phyloP scores from a whole-genome alignment of 345 rosid genomes.

The Citrus sinensis region DNA sequence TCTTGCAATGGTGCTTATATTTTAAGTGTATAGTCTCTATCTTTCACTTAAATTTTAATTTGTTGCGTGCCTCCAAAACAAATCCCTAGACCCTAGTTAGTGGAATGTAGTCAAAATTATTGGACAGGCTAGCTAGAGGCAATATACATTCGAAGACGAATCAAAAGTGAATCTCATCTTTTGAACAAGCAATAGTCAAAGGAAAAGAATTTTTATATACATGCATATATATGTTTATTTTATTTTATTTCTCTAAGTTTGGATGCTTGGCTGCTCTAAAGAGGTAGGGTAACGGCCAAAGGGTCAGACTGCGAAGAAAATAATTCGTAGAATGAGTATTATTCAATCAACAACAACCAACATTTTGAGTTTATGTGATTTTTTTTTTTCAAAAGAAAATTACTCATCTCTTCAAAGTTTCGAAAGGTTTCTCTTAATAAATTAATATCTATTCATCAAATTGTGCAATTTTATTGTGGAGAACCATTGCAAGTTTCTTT shows the following conservation, averaged over 20 bases:
- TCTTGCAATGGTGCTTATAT: not conserved
- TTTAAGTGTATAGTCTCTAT: not conserved
- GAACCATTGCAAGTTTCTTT: not conserved
- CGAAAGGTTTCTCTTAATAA: not conserved
- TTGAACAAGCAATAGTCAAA: conserved; percentile 7
- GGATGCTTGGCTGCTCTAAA: conserved; percentile 22
- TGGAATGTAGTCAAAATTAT: not conserved
- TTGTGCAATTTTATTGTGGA: not conserved
- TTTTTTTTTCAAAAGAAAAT: not conserved
- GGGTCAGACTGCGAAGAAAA: not conserved
- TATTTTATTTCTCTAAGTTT: not conserved
- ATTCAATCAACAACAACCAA: not conserved
- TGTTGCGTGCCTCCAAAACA: not conserved
- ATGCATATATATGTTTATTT: not conserved
- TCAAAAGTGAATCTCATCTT: conserved; percentile 16
- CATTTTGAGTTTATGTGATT: not conserved
- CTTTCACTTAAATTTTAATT: not conserved
- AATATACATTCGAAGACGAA: not conserved
- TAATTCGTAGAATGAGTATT: not conserved
- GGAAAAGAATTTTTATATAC: not conserved
- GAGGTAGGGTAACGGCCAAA: conserved; percentile 7
- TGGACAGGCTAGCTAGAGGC: not conserved
- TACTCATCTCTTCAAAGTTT: not conserved
- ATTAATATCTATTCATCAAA: not conserved
- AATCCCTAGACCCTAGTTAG: conserved; percentile 3